Base-by-base conservation (phyloP, 139 green algal species). In the Volvox africanus region DNA sequence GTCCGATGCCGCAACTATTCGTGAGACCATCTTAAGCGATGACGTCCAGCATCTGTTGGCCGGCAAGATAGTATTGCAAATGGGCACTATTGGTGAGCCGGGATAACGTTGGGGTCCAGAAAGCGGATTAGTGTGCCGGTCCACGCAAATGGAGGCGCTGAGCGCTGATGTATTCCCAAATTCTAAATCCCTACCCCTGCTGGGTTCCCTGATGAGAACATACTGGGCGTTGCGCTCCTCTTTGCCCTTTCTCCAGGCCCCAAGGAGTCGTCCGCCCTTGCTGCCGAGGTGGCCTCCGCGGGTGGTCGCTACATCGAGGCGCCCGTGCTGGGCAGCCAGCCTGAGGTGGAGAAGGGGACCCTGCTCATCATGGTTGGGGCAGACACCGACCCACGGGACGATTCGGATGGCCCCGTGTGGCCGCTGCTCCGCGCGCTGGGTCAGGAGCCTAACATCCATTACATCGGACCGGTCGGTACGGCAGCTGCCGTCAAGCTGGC, bases 301-400 rank as follows among this genome's bases (percentile, higher is more conserved):
- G 86, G 86, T 14, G 86, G 86, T n/a, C 21, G 2, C 20, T 90
- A 90, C 73, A 75, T 90, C n/a, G 86, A 90, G 86, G 86, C 86
- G 0, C 86, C 86, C 30, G 86, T 90, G 86, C 69, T 90, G 86
- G 86, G 86, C 86, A 90, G 86, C 50, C 86, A 90, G 86, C 86
- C 86, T 2, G 86, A 90, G 86, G 86, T 69, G 86, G 86, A 90
- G 73, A 83, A 83, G 86, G 86, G 86, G 71, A 83, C 86, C 9
- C 86, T 90, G 86, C 73, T 90, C 12, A 68, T 90, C 71, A 90
- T 90, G 86, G 86, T 90, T 50, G 86, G 86, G 11, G 86, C 73
- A 55, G 73, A 81, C 20, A 44, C 86, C 20, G 86, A 90, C 73
- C 86, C 86, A 32, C 71, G 73, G 73, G 86, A 76, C 21, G 21